Conservation (phyloP, 352 stramenopile genomes). For the Phytophthora aleatoria region DNA sequence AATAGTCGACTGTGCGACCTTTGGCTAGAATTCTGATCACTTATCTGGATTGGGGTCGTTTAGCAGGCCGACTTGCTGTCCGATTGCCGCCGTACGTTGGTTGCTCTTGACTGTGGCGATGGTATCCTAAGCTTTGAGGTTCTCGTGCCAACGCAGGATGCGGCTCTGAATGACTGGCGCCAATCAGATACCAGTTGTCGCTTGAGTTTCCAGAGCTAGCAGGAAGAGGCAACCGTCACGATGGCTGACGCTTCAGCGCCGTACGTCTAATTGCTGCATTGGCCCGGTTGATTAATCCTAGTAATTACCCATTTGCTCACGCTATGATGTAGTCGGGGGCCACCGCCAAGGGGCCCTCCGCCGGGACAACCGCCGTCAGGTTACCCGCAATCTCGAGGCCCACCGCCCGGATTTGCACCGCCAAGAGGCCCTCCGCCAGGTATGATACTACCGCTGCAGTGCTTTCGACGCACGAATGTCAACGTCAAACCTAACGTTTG, state of each 20-base stretch:
- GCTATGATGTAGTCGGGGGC: conserved; percentile 27
- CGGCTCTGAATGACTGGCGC: conserved; percentile 12
- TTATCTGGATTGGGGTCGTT: conserved; percentile 11
- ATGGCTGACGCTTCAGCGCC: conserved; percentile 34
- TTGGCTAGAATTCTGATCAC: conserved; percentile 5
- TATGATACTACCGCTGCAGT: conserved; percentile 4
- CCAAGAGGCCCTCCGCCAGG: conserved; percentile 54
- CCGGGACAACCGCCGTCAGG: conserved; percentile 48
- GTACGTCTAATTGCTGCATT: conserved; percentile 21
- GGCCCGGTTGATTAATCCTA: background rate
- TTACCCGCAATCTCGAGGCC: conserved; percentile 62
- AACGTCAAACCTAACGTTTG: background rate
- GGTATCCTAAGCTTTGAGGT: conserved; percentile 5
- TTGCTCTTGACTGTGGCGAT: background rate
- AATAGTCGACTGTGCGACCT: conserved; percentile 25
- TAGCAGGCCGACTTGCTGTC: background rate
- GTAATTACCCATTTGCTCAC: background rate
- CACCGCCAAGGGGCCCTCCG: conserved; percentile 42
- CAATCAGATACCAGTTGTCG: conserved; percentile 13
- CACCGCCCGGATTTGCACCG: conserved; percentile 52
- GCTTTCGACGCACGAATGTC: background rate
- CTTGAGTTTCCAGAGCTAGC: conserved; percentile 3
- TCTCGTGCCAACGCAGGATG: conserved; percentile 19
- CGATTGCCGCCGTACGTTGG: conserved; percentile 19
- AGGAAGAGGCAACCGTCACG: conserved; percentile 14